Percentiles rank a stretch among this genome's conserved stretches.
These are phyloP conservation scores for Globisporangium acanthophoron DNA, from an alignment of 352 stramenopile genomes.

Conservation along the genomic window DNA sequence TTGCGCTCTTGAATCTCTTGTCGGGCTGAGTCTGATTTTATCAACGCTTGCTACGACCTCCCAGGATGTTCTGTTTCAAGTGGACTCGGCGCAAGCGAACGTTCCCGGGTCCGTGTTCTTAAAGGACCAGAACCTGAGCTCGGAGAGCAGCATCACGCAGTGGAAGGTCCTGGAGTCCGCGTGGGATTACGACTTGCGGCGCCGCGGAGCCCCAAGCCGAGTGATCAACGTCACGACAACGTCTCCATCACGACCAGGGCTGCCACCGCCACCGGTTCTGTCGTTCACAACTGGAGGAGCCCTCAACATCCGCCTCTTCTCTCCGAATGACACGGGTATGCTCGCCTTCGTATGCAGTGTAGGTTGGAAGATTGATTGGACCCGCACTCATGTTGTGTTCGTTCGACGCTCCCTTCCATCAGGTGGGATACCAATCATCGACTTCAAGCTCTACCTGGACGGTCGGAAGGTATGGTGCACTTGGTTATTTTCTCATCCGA, in stretches of 20 bases:
- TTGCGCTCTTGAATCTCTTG: not conserved
- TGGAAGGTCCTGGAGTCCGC: constrained; percentile 10
- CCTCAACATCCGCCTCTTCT: constrained; percentile 33
- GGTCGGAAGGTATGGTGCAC: constrained; percentile 17
- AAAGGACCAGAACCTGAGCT: constrained; percentile 1
- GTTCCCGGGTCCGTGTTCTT: constrained; percentile 5
- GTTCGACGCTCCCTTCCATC: no score
- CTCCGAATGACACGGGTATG: constrained; percentile 48
- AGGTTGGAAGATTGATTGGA: not conserved
- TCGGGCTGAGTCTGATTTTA: not conserved
- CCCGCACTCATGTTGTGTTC: not conserved
- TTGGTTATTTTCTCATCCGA: no score
- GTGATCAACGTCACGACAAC: constrained; percentile 29
- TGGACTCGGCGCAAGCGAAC: constrained; percentile 15
- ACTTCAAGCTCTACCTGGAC: constrained; percentile 34
- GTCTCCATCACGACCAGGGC: constrained; percentile 22
- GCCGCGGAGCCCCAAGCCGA: constrained; percentile 22
- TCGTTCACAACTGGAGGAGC: constrained; percentile 34
- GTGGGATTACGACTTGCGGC: constrained; percentile 11
- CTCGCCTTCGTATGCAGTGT: not conserved
- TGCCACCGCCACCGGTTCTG: constrained; percentile 16
- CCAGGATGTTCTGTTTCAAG: constrained; percentile 46
- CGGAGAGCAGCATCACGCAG: constrained; percentile 4
- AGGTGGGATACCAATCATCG: constrained; percentile 28
- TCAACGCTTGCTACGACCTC: not conserved